Base-by-base conservation (phyloP, 306 rosid genomes). In the Gleditsia sinensis region DNA sequence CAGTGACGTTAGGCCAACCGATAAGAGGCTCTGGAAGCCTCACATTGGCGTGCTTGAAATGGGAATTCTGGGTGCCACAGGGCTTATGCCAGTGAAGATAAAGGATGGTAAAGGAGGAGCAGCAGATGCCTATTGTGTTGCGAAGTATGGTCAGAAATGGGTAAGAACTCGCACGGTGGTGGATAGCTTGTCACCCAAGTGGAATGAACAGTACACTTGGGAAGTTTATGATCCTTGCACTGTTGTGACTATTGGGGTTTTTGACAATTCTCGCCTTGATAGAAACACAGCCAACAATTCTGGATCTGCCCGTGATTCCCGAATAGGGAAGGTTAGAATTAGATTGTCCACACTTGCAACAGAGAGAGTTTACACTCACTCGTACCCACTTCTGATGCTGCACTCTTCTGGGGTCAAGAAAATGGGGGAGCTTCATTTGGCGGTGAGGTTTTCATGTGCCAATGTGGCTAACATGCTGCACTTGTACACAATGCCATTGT, bases 191-290 rank as follows among this genome's bases (percentile, higher is more conserved):
- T 84, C 89, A 0, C 91, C 91, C 3, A 87, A 87, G 65, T 87
- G 91, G 91, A 87, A 87, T 9, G 91, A 87, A 80, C 91, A 87
- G 76, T 87, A 85, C 85, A 84, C 89, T 49, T 87, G 89, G 89
- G 91, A 87, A 37, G 89, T 87, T 59, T 80, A 69, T 72, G 91
- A 87, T 83, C 91, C 89, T 14, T 87, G 89, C 75, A 84, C 91
- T 17, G 91, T 85, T 12, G 82, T 87, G 1, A 80, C 87, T 8
- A 24, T 87, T 45, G 91, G 91, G 25, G 89, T 87, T 33, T 87
- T 87, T 53, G 91, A 87, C 68, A 87, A 87, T 64, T 80, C 86
- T 23, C 40, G 83, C 40, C 37, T 87, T 10, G 87, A 77, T 30
- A 86, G 81, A 81, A 86, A 55, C 82, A 40, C 59, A 17, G 55